Conservation (phyloP, 495 filamentous ascomycete species). For the Monascus purpureus region DNA sequence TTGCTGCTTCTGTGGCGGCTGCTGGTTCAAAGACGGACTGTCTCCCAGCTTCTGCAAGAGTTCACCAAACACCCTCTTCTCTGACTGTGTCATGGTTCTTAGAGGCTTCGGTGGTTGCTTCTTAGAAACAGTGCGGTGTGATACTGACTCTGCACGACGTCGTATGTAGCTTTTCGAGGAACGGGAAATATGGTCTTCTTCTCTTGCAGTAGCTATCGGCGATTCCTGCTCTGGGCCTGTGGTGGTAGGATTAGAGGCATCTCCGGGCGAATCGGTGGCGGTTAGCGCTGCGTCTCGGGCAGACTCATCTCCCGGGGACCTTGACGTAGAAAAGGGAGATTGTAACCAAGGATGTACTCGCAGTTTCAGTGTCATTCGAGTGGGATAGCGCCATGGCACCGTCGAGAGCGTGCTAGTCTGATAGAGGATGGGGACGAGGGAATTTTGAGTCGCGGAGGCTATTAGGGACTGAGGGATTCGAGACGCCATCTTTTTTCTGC, state of each 20-base stretch:
- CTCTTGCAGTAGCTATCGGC: background rate
- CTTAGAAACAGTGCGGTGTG: slow-evolving; percentile 1
- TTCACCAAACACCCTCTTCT: slow-evolving; percentile 15
- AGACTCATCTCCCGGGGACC: background rate
- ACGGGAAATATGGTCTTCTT: background rate
- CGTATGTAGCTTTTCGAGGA: slow-evolving; percentile 15
- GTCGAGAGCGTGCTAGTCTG: slow-evolving; percentile 47
- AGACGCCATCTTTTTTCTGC: slow-evolving; percentile 8
- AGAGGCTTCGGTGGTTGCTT: background rate
- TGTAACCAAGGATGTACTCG: too few species aligned
- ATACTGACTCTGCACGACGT: slow-evolving; percentile 8
- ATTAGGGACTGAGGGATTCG: slow-evolving; percentile 11
- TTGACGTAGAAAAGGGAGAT: too few species aligned
- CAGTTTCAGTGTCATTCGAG: too few species aligned
- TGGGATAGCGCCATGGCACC: slow-evolving; percentile 3
- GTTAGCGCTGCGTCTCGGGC: too few species aligned
- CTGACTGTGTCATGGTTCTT: slow-evolving; percentile 12
- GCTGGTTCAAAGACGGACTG: slow-evolving; percentile 1
- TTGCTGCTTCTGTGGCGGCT: background rate
- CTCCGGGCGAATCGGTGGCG: too few species aligned
- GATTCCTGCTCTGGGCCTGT: background rate
- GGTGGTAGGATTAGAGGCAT: background rate
- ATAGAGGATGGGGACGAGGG: slow-evolving; percentile 50
- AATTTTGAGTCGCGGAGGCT: slow-evolving; percentile 10
- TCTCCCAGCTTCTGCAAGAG: slow-evolving; percentile 12